phyloP scores from a whole-genome alignment of 495 filamentous ascomycete species.

The Cladorrhinum samala region DNA sequence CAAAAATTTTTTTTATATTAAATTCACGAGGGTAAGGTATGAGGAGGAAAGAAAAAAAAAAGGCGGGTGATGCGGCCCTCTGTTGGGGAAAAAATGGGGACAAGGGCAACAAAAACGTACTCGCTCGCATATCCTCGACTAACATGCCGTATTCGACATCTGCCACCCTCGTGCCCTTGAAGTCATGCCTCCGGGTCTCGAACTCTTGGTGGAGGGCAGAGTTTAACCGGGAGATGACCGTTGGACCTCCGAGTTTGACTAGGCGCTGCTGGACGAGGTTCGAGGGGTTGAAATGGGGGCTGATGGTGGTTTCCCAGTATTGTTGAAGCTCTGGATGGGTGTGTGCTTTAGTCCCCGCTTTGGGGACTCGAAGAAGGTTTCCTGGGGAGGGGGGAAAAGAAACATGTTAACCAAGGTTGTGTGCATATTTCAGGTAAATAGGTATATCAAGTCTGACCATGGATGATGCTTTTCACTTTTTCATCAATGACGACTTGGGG shows the following conservation, averaged over 20 bases:
- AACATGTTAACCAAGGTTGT: too few species aligned
- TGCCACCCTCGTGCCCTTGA: conserved; percentile 53
- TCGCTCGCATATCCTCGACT: conserved; percentile 69
- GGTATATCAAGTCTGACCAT: too few species aligned
- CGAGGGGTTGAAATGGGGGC: conserved; percentile 49
- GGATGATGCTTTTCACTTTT: conserved; percentile 12
- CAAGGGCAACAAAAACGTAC: conserved; percentile 14
- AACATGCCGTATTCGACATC: conserved; percentile 60
- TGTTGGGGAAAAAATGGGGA: background rate
- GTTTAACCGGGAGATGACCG: conserved; percentile 41
- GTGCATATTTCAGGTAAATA: too few species aligned
- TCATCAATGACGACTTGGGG: conserved; percentile 12
- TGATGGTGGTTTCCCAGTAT: conserved; percentile 53
- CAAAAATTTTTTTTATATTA: background rate
- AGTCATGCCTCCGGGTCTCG: conserved; percentile 42
- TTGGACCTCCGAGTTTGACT: conserved; percentile 39
- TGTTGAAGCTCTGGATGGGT: conserved; percentile 48
- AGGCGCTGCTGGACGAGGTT: conserved; percentile 58
- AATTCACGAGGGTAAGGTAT: background rate
- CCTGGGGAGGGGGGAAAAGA: conserved; percentile 34
- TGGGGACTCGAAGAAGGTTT: conserved; percentile 61
- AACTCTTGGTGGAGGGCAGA: conserved; percentile 35
- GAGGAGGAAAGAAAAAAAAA: too few species aligned
- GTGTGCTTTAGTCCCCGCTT: conserved; percentile 50
- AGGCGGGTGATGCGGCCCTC: too few species aligned